phyloP scores from a whole-genome alignment of 108 stramenopile species.

The Phaeodactylum tricornutum region DNA sequence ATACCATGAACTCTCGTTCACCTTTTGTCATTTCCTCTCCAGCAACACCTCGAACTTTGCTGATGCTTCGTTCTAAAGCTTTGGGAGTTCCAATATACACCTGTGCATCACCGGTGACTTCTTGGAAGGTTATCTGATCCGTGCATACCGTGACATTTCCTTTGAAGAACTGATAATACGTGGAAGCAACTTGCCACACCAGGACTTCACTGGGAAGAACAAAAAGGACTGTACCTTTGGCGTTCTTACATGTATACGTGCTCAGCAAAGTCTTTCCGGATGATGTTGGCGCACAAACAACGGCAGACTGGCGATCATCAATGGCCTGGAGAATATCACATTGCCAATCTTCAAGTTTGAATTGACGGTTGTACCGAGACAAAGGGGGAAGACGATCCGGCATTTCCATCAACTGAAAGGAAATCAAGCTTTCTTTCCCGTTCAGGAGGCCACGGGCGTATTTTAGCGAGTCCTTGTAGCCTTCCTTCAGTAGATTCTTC shows the following conservation, averaged over 20 bases:
- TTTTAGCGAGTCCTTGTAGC: constrained; percentile 89
- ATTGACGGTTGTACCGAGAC: constrained; percentile 89
- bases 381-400: constrained; percentile 95
- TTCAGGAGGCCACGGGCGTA: constrained; percentile 86
- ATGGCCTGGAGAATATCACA: constrained; percentile 88
- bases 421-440: constrained; percentile 75
- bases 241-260: constrained; percentile 93
- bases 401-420: constrained; percentile 96
- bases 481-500: constrained; percentile 78
- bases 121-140: constrained; percentile 84
- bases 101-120: constrained; percentile 81
- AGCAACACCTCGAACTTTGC: constrained; percentile 91
- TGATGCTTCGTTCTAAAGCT: constrained; percentile 87
- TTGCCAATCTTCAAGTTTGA: constrained; percentile 96
- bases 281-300: constrained; percentile 97
- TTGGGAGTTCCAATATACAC: constrained; percentile 97
- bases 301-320: constrained; percentile 84
- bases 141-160: constrained; percentile 93
- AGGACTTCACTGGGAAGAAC: constrained; percentile 98
- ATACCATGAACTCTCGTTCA: constrained; percentile 88
- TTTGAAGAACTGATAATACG: constrained; percentile 93
- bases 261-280: constrained; percentile 98
- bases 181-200: constrained; percentile 99
- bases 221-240: constrained; percentile 87
- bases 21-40: constrained; percentile 92